Conservation (phyloP, 306 rosid species). For the Trifolium dubium region DNA sequence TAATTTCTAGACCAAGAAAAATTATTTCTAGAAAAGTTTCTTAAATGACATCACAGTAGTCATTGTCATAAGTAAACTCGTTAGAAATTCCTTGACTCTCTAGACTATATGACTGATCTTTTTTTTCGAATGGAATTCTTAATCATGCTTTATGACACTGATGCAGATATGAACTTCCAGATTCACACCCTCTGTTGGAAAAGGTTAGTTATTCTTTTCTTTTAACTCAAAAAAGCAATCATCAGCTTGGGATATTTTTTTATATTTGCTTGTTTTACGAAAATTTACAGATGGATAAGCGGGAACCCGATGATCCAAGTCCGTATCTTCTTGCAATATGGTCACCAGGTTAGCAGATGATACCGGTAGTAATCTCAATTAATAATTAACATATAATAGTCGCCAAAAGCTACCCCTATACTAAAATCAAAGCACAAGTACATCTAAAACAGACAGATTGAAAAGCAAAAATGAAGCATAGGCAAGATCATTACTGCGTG, state of each 20-base stretch:
- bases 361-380: constrained; percentile 30
- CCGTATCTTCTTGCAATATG: constrained; percentile 98
- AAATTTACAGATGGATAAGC: constrained; percentile 73
- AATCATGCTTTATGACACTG: constrained; percentile 34
- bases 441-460: constrained; percentile 27
- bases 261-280: constrained; percentile 26
- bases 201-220: constrained; percentile 58
- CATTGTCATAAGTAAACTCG: constrained; percentile 21
- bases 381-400: constrained; percentile 24
- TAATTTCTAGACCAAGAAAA: constrained; percentile 32
- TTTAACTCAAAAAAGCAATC: constrained; percentile 14
- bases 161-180: constrained; percentile 97
- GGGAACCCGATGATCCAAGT: constrained; percentile 94
- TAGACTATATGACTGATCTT: constrained; percentile 16
- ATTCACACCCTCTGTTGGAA: constrained; percentile 86
- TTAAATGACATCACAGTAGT: constrained; percentile 6
- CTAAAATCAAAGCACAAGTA: constrained; percentile 24
- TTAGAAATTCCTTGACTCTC: constrained; percentile 23
- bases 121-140: constrained; percentile 38
- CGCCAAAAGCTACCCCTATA: constrained; percentile 26
- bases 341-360: constrained; percentile 78
- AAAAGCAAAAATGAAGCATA: constrained; percentile 16
- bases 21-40: constrained; percentile 9
- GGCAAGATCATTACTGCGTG: constrained; percentile 28
- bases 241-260: constrained; percentile 24